Base-by-base conservation (phyloP, 495 filamentous ascomycete species). In the Penicillium salamii region DNA sequence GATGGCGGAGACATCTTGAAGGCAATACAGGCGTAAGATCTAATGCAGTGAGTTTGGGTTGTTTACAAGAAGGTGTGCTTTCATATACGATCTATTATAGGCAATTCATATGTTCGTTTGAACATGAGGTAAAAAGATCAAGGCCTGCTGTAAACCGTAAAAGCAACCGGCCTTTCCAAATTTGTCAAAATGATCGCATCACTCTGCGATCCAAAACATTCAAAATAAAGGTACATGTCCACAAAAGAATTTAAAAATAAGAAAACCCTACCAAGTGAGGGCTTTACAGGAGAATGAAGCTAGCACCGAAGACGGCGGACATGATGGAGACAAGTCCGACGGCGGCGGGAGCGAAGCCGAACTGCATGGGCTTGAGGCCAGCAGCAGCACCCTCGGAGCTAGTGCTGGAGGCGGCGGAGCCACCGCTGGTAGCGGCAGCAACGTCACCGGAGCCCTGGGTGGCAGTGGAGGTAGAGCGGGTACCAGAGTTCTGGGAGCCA, bases 401-500 rank as follows among this genome's bases (percentile, higher is more conserved):
- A 55, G 63, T 63, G 52, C 47, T 59, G 59, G 46, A 67, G 58
- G 65, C 60, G 17, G 53, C 63, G 56, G 54, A 38, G 49, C 58
- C 45, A 24, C 52, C 49, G 23, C 58, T 45, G 32, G 50, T 35
- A 23, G 58, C 60, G 51, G 54, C 63, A 5, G 72, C 62, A 18
- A 72, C 76, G 5, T 68, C 64, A 40, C 83, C 86, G 40, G 84
- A 83, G 46, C 83, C 85, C 14, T 83, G 69, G n/a, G 75, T 63
- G 35, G 84, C 85, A 48, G 82, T 84, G 26, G 77, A 74, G 13
- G 77, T 80, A 55, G 82, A 85, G n/a, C 58, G 44, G 50, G 75
- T 74, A 38, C 82, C 86, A 3, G 83, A 77, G 46, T 83, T 78
- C 74, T 91, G 87, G 46, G 84, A 89, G 31, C 90, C 90, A 26